Percentiles rank a stretch among this genome's conserved stretches.
Evolutionary conservation across 441 rosid species (phyloP).

Genomic region (Melastoma candidum): DNA sequence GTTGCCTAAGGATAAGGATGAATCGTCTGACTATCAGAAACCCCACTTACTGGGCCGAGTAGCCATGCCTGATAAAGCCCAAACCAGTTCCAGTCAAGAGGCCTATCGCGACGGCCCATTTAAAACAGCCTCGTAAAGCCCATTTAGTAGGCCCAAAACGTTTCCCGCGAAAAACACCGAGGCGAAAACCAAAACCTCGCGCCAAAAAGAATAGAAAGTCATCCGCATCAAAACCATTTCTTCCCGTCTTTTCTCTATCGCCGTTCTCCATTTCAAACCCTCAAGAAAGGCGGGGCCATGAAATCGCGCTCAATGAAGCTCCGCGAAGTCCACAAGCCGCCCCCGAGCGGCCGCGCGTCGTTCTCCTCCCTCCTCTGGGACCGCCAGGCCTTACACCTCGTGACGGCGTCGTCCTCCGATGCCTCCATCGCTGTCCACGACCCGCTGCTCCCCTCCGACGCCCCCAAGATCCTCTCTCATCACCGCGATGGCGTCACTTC

Average conservation of each 20-base stretch:
- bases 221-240: background rate
- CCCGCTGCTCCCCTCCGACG: conserved; percentile 45
- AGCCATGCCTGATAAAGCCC: too few species aligned
- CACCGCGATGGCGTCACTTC: conserved; percentile 93
- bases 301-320: conserved; percentile 73
- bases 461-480: conserved; percentile 68
- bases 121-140: too few species aligned
- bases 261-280: background rate
- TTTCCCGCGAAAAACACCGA: too few species aligned
- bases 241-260: conserved; percentile 10
- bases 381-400: conserved; percentile 54
- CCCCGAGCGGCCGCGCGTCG: conserved; percentile 30
- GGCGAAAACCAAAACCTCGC: too few species aligned
- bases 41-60: too few species aligned
- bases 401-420: conserved; percentile 83
- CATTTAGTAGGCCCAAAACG: too few species aligned
- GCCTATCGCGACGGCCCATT: too few species aligned
- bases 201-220: too few species aligned
- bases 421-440: conserved; percentile 65
- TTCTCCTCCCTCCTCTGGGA: conserved; percentile 94
- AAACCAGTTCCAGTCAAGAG: too few species aligned
- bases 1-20: too few species aligned
- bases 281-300: conserved; percentile 28
- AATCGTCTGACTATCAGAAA: too few species aligned
- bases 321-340: conserved; percentile 66